Evolutionary conservation across 2,329 filamentous ascomycete species (phyloP), one percentile per base, ranked within the genome.

Genomic region (Zalaria sp.): DNA sequence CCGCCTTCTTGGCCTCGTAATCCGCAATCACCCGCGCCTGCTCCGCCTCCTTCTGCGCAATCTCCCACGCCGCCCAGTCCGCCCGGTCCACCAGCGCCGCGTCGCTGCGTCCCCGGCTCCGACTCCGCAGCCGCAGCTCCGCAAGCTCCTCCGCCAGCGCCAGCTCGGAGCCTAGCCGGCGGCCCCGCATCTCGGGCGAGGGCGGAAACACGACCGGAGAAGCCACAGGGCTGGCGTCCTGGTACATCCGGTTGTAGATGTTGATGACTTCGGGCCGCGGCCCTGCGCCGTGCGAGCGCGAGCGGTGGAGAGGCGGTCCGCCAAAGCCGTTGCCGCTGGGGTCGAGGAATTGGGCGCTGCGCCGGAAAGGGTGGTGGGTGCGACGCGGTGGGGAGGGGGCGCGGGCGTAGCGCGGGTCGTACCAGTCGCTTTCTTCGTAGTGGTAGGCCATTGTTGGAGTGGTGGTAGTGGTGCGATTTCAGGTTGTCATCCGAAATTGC

Each of bases 171-270:
- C 34, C 38, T 25, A 34, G 28, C n/a, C 31, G 18, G 2, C 31
- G n/a, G 10, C 38, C 34, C 9, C 38, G 38, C n/a, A 29, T 7
- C 29, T 7, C 7, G 7, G 29, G 29, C 7, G 7, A 7, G 2
- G 29, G n/a, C 7, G 29, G 29, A n/a, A 32, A 32, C 29, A n/a
- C 29, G n/a, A 7, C 29, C 29, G 58, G 35, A n/a, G n/a, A n/a
- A 59, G 57, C 41, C 57, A 40, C 41, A 28, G 42, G 43, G n/a
- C 43, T 45, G 9, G 43, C 46, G 39, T 47, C 51, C 46, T 60
- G 58, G 40, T 56, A 56, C 41, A 61, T 59, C 42, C 61, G 62
- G 51, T 67, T 67, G 56, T 65, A 62, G 46, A 68, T 66, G 49
- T 64, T 65, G 47, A 68, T 60, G 18, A 18, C 18, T 37, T 63